Evolutionary conservation across 192 early-diverging fungal species (phyloP), one percentile per base, ranked within the genome.

Genomic region (Bifiguratus adelaidae): DNA sequence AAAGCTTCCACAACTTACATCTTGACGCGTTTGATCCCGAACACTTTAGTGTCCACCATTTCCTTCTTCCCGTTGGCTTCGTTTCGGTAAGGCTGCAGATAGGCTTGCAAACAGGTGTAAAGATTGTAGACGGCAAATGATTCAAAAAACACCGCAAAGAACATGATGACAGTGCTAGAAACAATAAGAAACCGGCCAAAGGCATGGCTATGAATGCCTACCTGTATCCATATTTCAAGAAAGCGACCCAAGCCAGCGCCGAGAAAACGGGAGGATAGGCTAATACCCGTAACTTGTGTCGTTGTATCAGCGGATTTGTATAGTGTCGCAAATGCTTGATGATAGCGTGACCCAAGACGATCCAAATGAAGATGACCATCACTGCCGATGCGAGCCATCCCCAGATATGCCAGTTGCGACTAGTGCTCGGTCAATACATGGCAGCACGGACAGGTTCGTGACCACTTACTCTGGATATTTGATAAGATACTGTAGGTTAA

Each of bases 61-160:
- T 56, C 50, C 27, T 63, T 63, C 0, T n/a, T 13, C 7, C 37
- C 45, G 27, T 24, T 37, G 11, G 49, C 50, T 46, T 63, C 61
- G 4, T 45, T 30, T 42, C 55, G 43, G 27, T 44, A 63, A 25
- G 61, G 61, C 4, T 37, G 27, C 16, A 63, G 40, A 41, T 53
- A 57, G 13, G 61, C 43, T 49, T 63, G 54, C 18, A 63, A 25
- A 0, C 49, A 48, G 3, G 41, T 37, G 47, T 53, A 63, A 9
- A 63, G 41, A 35, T 63, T 63, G 30, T 44, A 63, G 27, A 63
- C 61, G 3, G 61, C 61, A 48, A 63, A 53, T 13, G 61, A 41
- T 42, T 56, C 61, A 27, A 63, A 63, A 11, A 63, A 18, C 9
- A 46, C 47, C 1, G 55, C 61, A 24, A 63, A 63, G 37, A 63